Percentiles rank a stretch among this genome's conserved stretches.
Evolutionary conservation across 2,329 filamentous ascomycete species (phyloP).

Genomic region (Zymoseptoria passerinii): DNA sequence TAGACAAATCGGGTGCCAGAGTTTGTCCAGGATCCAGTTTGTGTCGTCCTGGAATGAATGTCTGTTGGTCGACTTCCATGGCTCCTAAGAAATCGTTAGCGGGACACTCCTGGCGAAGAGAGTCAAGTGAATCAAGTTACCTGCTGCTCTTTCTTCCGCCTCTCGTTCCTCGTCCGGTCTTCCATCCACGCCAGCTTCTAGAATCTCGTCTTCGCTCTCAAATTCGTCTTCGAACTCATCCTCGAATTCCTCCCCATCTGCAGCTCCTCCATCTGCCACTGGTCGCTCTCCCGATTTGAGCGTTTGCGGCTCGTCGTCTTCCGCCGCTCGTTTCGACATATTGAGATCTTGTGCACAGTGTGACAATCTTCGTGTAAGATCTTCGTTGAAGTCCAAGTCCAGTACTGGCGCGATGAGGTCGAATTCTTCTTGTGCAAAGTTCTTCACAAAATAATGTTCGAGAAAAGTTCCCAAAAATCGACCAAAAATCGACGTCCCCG

Average conservation of each 20-base stretch:
- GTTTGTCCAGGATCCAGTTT: conserved; percentile 87
- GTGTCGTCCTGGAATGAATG: conserved; percentile 90
- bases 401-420: background rate
- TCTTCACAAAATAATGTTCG: background rate
- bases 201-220: conserved; percentile 79
- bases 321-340: conserved; percentile 55
- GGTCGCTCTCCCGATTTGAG: conserved; percentile 57
- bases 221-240: conserved; percentile 92
- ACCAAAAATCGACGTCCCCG: background rate
- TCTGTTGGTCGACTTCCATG: conserved; percentile 90
- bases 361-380: background rate
- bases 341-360: background rate
- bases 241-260: conserved; percentile 67
- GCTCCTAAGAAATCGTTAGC: conserved; percentile 44
- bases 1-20: conserved; percentile 81
- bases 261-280: conserved; percentile 40
- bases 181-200: conserved; percentile 91
- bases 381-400: background rate
- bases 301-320: conserved; percentile 42
- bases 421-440: background rate
- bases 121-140: conserved; percentile 34
- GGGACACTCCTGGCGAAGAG: background rate
- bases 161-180: conserved; percentile 86
- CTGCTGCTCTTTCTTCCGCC: conserved; percentile 66
- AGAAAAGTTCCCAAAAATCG: background rate